Evolutionary conservation across 2,329 filamentous ascomycete genomes (phyloP).

Genomic region (Diplodia scrobiculata): DNA sequence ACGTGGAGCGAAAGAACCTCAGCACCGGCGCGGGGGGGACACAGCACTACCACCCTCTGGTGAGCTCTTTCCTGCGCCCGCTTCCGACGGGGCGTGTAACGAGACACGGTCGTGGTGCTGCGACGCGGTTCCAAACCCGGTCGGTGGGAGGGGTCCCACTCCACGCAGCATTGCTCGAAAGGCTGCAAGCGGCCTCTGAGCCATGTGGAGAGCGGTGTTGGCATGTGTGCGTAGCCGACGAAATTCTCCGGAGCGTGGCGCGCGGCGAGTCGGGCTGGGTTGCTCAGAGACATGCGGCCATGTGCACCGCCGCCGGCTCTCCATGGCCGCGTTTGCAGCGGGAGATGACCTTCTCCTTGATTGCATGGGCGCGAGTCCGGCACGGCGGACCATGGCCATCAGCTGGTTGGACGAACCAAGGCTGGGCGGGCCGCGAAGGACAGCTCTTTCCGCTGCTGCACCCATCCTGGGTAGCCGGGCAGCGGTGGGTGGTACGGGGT

Average conservation of each 20-base stretch:
- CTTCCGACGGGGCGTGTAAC: conserved; percentile 18
- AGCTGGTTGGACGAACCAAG: conserved; percentile 20
- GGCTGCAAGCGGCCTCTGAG: conserved; percentile 17
- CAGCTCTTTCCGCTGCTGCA: conserved; percentile 1
- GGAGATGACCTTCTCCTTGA: conserved; percentile 11
- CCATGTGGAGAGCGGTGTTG: conserved; percentile 15
- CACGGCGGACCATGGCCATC: neutral
- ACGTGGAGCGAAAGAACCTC: conserved; percentile 3
- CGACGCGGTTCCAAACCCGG: conserved; percentile 20
- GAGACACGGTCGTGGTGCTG: conserved; percentile 2
- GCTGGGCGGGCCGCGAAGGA: neutral
- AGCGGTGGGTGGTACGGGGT: conserved; percentile 8
- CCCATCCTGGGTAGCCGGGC: conserved; percentile 14
- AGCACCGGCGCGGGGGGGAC: conserved; percentile 3
- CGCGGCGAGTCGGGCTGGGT: neutral
- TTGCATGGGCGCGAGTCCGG: conserved; percentile 5
- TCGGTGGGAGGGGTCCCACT: conserved; percentile 6
- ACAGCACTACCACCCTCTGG: neutral
- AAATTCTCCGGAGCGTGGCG: conserved; percentile 25
- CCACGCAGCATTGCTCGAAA: neutral
- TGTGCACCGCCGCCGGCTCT: conserved; percentile 8
- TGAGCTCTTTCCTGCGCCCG: conserved; percentile 2
- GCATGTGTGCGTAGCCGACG: conserved; percentile 14
- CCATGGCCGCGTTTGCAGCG: neutral
- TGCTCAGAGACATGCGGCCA: conserved; percentile 17